Evolutionary conservation across 2,329 filamentous ascomycete species (phyloP), one percentile per base, ranked within the genome.

Genomic region (Sordariomycetes sp.): DNA sequence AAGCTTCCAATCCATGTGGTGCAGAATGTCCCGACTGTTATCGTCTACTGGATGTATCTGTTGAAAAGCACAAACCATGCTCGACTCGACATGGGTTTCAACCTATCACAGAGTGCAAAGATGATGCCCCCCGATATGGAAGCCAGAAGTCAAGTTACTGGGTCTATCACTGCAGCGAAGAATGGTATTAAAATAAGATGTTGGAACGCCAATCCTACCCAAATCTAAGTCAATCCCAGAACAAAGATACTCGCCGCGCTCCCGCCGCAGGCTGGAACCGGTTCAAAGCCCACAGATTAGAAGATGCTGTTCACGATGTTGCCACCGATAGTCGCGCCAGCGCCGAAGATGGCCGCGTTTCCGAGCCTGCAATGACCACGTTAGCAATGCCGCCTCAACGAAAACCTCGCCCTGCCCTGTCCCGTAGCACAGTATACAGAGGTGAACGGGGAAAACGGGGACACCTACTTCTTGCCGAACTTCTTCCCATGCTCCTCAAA

Each of bases 271-370:
- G 45, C n/a, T 13, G 28, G 28, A 48, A n/a, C 15, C 45, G 22
- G 22, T 8, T 24, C 22, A 20, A 7, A 50, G 45, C 20, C 36
- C 45, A 52, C 25, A 6, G 22, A 24, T 39, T 84, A 95, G 70
- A 96, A 94, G 64, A 95, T 95, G 61, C 86, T 84, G 72, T 95
- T 94, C 63, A 96, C 90, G 67, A 96, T 83, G 67, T 95, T 94
- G 63, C 86, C 82, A 67, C 91, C 91, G 62, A 96, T 86, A 1
- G 89, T 94, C 54, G 92, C 91, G 70, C 92, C 91, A 53, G 92
- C 92, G 69, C 92, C 92, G 65, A 95, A 95, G 63, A 96, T 90
- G 32, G 90, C 90, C 52, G 80, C 78, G 64, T 85, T 84, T 7
- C 92, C 92, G 52, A 75, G 64, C 53, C 60, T 61, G 50, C 42